A percentile compares a stretch with the other conserved stretches of the same genome.
phyloP scores from a whole-genome alignment of 78 protist species.

The Isochrysis galbana region DNA sequence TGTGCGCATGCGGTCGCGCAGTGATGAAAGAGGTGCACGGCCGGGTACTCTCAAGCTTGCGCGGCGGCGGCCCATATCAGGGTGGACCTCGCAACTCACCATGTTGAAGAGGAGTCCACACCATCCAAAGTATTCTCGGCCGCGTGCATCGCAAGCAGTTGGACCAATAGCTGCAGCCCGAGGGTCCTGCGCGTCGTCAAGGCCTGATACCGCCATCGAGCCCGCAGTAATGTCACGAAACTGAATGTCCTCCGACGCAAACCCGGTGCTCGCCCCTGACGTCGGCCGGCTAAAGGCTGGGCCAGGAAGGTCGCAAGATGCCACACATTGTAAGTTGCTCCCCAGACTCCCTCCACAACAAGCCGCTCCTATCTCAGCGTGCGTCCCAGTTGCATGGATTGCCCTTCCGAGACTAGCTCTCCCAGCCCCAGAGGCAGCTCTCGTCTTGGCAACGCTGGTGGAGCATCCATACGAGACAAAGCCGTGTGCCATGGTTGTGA shows the following conservation, averaged over 20 bases:
- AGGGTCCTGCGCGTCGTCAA: neutral
- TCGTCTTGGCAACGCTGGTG: neutral
- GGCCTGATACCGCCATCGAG: neutral
- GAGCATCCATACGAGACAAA: neutral
- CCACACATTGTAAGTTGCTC: no score
- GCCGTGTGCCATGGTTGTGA: neutral
- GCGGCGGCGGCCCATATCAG: neutral
- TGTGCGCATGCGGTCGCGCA: neutral
- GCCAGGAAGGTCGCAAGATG: neutral
- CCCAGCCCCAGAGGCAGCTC: neutral
- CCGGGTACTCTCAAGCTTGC: neutral
- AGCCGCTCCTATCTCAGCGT: no score
- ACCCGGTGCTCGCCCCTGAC: neutral
- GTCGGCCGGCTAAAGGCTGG: no score
- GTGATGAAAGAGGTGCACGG: neutral
- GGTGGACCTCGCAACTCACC: neutral
- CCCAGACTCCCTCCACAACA: no score
- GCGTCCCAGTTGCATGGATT: no score
- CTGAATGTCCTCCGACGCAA: neutral
- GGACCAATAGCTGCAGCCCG: neutral
- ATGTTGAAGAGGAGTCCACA: neutral
- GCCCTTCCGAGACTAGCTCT: neutral
- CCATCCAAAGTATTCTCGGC: neutral
- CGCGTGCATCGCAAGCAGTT: neutral
- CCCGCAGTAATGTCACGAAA: no score